phyloP scores from a whole-genome alignment of 2,329 filamentous ascomycete species.

The Calonectria pteridis region DNA sequence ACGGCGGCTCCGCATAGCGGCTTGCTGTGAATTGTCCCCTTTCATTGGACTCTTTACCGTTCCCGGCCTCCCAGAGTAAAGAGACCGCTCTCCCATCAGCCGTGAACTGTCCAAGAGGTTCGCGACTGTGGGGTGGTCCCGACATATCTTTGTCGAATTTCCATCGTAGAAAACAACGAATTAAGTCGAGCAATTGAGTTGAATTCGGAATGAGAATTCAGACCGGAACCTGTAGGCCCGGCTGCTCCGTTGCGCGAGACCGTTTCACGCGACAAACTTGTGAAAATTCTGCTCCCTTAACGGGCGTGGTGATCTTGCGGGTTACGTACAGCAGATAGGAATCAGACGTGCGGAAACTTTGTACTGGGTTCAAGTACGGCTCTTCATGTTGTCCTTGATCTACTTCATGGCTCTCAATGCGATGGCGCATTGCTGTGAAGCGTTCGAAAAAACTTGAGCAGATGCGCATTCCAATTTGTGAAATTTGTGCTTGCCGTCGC shows the following conservation, averaged over 20 bases:
- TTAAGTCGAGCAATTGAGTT: background rate
- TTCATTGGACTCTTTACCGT: slow-evolving; percentile 66
- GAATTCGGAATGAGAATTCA: background rate
- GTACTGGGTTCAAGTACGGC: background rate
- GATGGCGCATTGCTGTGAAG: background rate
- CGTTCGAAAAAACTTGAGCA: background rate
- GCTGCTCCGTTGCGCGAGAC: background rate
- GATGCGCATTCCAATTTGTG: background rate
- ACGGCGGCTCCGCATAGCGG: slow-evolving; percentile 66
- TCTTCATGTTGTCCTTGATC: background rate
- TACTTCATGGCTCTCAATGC: background rate
- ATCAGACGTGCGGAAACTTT: background rate
- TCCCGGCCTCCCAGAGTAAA: slow-evolving; percentile 65
- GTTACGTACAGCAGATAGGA: background rate
- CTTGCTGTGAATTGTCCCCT: slow-evolving; percentile 66
- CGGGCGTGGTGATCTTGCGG: background rate
- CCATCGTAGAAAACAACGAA: background rate
- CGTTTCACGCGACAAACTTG: background rate
- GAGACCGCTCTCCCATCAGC: slow-evolving; percentile 63
- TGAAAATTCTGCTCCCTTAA: background rate
- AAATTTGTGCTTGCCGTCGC: background rate
- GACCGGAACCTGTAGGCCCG: too few relatives aligned
- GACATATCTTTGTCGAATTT: slow-evolving; percentile 49
- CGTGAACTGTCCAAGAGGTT: slow-evolving; percentile 55
- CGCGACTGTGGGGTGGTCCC: slow-evolving; percentile 66